Base-by-base conservation (phyloP, 2,329 filamentous ascomycete genomes). In the Lachnellula willkommii region DNA sequence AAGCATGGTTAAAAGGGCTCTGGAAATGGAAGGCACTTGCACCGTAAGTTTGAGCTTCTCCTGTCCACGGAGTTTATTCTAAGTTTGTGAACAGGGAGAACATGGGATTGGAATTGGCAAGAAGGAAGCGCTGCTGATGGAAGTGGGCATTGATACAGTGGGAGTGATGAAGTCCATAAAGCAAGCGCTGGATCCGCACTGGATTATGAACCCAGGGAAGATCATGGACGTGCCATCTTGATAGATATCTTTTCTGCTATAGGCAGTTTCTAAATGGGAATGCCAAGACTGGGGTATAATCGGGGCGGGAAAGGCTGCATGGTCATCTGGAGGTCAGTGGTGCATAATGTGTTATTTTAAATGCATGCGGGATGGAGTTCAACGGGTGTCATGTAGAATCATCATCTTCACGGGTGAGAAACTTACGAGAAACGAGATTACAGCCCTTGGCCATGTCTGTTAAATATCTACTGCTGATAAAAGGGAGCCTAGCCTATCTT, bases 21-120 rank as follows among this genome's bases (percentile, higher is more conserved):
- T 96, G 24, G 89, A 93, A 62, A 96, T 96, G 91, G 92, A 96
- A 57, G 90, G 92, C 1, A 95, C 91, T 5, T 94, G 89, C 70
- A 95, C 91, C 0, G 75, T 77, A 71, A 68, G 67, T 65, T 48
- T 53, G 6, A 28, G 14, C n/a, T 20, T n/a, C 15, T 57, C 57
- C 32, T 9, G 51, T 1, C 9, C 8, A 55, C 55, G 54, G 50
- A 52, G 5, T 17, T 24, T 11, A 8, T 28, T 20, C 45, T 32
- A 35, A 49, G 28, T 56, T 12, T 32, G 11, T 37, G 32, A 14
- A 53, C 50, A 68, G 68, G 91, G 90, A 28, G 91, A 95, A 71
- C 90, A 95, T 70, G 88, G 88, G 1, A 80, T 95, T 58, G 91
- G 90, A 22, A 83, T 93, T 71, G 90, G 89, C 15, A 95, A 95